Evolutionary conservation across 73 alveolate species (phyloP).

Genomic region (Diophrys appendiculata): DNA sequence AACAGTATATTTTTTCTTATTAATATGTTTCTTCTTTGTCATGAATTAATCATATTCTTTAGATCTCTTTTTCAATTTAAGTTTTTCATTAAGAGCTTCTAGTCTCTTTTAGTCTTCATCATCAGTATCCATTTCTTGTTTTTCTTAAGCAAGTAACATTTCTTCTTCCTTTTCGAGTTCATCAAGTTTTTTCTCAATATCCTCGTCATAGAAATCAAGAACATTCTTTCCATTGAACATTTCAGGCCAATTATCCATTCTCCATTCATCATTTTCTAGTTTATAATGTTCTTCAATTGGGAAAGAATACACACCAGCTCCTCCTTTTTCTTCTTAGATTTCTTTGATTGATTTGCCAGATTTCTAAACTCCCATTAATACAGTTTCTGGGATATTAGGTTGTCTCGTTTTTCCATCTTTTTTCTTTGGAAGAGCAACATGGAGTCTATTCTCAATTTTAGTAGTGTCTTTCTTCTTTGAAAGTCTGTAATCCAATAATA

Average conservation of each 20-base stretch:
- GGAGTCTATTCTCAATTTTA: conserved; percentile 86
- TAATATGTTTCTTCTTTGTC: conserved; percentile 33
- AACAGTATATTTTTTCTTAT: conserved; percentile 32
- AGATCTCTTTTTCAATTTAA: conserved; percentile 37
- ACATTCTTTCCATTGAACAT: conserved; percentile 99
- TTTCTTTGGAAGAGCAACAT: conserved; percentile 92
- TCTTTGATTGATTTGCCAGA: conserved; percentile 82
- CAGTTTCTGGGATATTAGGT: conserved; percentile 79
- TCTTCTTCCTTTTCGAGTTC: conserved; percentile 97
- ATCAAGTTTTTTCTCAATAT: conserved; percentile 88
- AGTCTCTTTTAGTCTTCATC: conserved; percentile 65
- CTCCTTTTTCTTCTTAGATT: conserved; percentile 92
- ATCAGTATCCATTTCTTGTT: conserved; percentile 60
- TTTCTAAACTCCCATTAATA: conserved; percentile 64
- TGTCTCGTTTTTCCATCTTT: conserved; percentile 75
- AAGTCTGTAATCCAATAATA: conserved; percentile 84
- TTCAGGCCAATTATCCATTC: conserved; percentile 99
- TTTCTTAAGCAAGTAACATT: conserved; percentile 63
- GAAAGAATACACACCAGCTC: conserved; percentile 94
- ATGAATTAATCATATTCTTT: conserved; percentile 15
- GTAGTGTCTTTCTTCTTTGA: conserved; percentile 81
- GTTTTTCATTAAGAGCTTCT: conserved; percentile 35
- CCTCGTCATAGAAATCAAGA: conserved; percentile 98
- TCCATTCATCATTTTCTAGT: conserved; percentile 96
- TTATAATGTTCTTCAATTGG: conserved; percentile 84